Conservation (phyloP, 805 yeast species). For the Starmerella floricola region DNA sequence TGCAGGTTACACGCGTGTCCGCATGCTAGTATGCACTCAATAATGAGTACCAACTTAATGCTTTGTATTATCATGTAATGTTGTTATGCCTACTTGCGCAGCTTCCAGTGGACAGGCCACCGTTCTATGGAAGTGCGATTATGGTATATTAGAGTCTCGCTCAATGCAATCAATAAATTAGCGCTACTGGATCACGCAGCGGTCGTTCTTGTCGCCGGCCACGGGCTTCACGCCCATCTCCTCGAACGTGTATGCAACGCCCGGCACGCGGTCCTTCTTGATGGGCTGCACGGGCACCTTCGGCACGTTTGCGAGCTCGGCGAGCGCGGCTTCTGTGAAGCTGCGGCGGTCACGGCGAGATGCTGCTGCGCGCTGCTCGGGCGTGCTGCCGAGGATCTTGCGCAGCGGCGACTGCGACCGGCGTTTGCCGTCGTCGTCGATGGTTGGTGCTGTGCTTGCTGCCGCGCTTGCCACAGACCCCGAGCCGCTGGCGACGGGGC, state of each 20-base stretch:
- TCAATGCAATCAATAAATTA: not conserved
- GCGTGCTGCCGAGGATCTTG: slow-evolving; percentile 15
- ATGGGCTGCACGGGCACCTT: slow-evolving; percentile 21
- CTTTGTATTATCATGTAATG: too few species aligned
- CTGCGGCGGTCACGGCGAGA: slow-evolving; percentile 16
- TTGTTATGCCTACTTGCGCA: too few species aligned
- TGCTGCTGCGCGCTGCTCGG: slow-evolving; percentile 17
- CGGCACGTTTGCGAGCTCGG: slow-evolving; percentile 13
- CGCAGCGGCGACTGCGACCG: slow-evolving; percentile 19
- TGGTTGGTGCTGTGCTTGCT: not conserved
- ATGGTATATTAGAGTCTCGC: too few species aligned
- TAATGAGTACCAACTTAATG: too few species aligned
- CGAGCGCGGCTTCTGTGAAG: slow-evolving; percentile 18
- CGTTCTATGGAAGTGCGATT: too few species aligned
- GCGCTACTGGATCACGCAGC: slow-evolving; percentile 16
- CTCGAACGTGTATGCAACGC: slow-evolving; percentile 24
- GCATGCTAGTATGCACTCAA: too few species aligned
- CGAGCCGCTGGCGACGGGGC: not conserved
- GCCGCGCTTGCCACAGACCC: not conserved
- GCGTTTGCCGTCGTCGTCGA: not conserved
- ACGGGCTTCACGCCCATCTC: slow-evolving; percentile 23
- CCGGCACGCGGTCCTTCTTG: slow-evolving; percentile 17
- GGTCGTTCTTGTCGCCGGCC: slow-evolving; percentile 17
- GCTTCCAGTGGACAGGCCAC: too few species aligned
- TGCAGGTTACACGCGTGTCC: too few species aligned